These are phyloP conservation scores for Botryosphaeria dothidea DNA, from an alignment of 2,329 filamentous ascomycete species.

Conservation along the genomic window DNA sequence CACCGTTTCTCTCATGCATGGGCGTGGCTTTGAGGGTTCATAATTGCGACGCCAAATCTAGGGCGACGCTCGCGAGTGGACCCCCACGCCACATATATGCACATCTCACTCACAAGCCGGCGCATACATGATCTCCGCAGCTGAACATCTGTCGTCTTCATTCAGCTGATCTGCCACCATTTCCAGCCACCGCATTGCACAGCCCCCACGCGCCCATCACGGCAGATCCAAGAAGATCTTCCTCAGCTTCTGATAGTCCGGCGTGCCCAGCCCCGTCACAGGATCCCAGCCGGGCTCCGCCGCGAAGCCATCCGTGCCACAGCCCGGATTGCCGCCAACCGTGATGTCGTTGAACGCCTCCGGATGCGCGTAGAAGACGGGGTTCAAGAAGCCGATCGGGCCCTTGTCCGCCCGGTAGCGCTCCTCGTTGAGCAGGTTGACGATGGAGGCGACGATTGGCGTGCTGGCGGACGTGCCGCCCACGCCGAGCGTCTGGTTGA, in stretches of 20 bases:
- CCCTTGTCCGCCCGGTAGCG: slow-evolving; percentile 38
- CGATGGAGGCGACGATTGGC: slow-evolving; percentile 50
- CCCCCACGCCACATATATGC: no score
- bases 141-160: no score
- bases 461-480: slow-evolving; percentile 55
- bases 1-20: no score
- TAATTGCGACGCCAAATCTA: no score
- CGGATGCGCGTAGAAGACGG: slow-evolving; percentile 47
- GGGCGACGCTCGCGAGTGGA: no score
- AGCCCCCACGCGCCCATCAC: slow-evolving; percentile 1
- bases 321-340: slow-evolving; percentile 25
- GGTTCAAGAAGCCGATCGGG: slow-evolving; percentile 45
- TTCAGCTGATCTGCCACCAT: no score
- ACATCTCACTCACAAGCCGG: no score
- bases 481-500: slow-evolving; percentile 28
- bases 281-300: slow-evolving; percentile 35
- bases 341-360: slow-evolving; percentile 26
- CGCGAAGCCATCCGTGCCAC: slow-evolving; percentile 23
- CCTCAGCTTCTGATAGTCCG: slow-evolving; percentile 40
- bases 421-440: slow-evolving; percentile 50
- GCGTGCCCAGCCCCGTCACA: slow-evolving; percentile 51
- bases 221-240: neutral
- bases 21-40: no score
- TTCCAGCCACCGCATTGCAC: neutral
- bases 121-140: no score